Conservation (phyloP, 305 asterid genomes). For the Fraxinus xanthoxyloides region DNA sequence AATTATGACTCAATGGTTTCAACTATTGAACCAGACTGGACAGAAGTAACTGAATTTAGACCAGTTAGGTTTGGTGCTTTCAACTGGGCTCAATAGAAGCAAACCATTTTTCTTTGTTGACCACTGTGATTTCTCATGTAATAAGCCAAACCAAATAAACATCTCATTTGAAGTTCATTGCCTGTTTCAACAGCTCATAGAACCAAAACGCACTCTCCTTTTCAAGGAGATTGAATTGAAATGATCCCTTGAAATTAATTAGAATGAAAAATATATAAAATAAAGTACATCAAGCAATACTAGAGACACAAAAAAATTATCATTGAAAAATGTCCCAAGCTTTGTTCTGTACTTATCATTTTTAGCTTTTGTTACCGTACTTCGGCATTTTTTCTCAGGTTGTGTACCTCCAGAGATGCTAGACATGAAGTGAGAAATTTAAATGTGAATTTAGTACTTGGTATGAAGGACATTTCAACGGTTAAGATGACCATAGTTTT, state of each 20-base stretch:
- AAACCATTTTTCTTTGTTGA: background rate
- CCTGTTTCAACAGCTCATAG: background rate
- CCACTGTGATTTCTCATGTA: background rate
- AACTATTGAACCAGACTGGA: background rate
- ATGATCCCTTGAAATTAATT: background rate
- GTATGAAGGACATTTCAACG: background rate
- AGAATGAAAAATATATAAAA: background rate
- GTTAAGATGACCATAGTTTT: background rate
- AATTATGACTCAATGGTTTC: background rate
- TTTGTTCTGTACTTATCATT: background rate
- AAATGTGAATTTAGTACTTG: background rate
- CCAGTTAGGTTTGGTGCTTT: background rate
- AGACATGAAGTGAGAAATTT: background rate
- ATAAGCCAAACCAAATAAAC: background rate
- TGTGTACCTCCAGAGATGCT: background rate
- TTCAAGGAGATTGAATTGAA: background rate
- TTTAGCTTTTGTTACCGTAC: background rate
- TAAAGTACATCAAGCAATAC: background rate
- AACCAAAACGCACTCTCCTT: background rate
- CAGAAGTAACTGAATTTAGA: background rate
- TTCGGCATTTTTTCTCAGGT: background rate
- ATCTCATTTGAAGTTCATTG: background rate
- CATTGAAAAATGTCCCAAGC: background rate
- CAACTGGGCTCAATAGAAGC: background rate
- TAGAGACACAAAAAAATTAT: background rate